Percentiles rank a stretch among this genome's conserved stretches.
Evolutionary conservation across 352 stramenopile genomes (phyloP).

Genomic region (Phytopythium montanum): DNA sequence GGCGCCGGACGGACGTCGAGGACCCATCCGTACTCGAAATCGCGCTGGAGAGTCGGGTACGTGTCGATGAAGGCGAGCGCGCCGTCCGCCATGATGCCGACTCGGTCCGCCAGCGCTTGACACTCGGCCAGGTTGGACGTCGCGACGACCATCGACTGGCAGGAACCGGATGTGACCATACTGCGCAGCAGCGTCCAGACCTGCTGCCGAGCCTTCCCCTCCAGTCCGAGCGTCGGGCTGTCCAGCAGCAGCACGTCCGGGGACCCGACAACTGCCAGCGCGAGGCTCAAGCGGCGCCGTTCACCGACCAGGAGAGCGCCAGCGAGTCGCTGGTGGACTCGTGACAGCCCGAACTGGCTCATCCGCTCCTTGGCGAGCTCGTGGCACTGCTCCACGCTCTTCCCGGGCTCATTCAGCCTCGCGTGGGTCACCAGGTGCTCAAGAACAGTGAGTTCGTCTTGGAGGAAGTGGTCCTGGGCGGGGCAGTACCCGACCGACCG

Average conservation of each 20-base stretch:
- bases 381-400: background rate
- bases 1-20: slow-evolving; percentile 10
- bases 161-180: background rate
- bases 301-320: slow-evolving; percentile 5
- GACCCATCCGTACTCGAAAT: slow-evolving; percentile 22
- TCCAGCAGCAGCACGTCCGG: slow-evolving; percentile 16
- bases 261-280: slow-evolving; percentile 8
- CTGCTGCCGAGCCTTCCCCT: slow-evolving; percentile 4
- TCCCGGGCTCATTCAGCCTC: background rate
- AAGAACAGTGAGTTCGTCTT: slow-evolving; percentile 6
- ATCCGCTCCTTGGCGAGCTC: slow-evolving; percentile 6
- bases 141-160: slow-evolving; percentile 11
- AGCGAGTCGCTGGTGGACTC: slow-evolving; percentile 3
- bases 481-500: slow-evolving; percentile 72
- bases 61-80: slow-evolving; percentile 12
- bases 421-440: slow-evolving; percentile 10
- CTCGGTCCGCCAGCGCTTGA: slow-evolving; percentile 7
- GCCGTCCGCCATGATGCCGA: slow-evolving; percentile 17
- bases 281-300: slow-evolving; percentile 10
- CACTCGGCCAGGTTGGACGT: slow-evolving; percentile 14
- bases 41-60: slow-evolving; percentile 7
- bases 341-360: background rate
- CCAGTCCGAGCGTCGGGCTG: slow-evolving; percentile 13
- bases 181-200: slow-evolving; percentile 12
- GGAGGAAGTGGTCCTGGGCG: slow-evolving; percentile 29